Evolutionary conservation across 2,329 filamentous ascomycete species (phyloP), one percentile per base, ranked within the genome.

Genomic region (Trichoderma gracile): DNA sequence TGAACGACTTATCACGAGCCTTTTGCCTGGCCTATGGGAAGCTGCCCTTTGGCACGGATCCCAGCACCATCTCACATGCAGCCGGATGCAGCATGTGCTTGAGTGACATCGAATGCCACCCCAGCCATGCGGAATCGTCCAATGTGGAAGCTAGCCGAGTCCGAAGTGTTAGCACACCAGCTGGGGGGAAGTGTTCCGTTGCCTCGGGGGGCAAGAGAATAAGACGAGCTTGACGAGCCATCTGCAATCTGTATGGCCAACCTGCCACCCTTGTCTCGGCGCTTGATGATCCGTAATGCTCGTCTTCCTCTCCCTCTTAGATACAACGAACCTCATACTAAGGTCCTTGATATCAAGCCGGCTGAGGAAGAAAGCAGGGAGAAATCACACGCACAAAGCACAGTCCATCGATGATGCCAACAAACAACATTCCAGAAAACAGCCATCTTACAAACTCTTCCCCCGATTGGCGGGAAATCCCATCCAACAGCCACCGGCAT

Each of bases 401-500:
- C 12, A 38, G 33, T 38, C 33, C 33, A 14, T 14, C 12, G 12
- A 38, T 38, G 33, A 14, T 14, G 10, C 33, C 33, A 38, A 14
- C 33, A 38, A 38, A 14, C 33, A 38, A 14, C 33, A 38, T 38
- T 38, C 33, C 33, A 38, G 33, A 38, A 14, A 2, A 5, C 33
- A 14, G 33, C 33, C 33, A 38, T 42, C 21, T 9, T 23, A 17
- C 5, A 12, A 9, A 23, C 40, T 21, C 45, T n/a, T n/a, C 25
- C 21, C 21, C 59, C 38, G 19, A 62, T 62, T 62, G 59, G 59
- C 59, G 59, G 59, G 47, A 53, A 53, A 53, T 54, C 49, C 23
- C n/a, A 15, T 17, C 49, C n/a, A 15, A 38, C 14, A 27, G 49
- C 59, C 59, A 62, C 25, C 59, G 49, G 59, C 59, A 62, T 33